phyloP scores from a whole-genome alignment of 768 basidiomycete genomes.

The Sarcomyxa edulis region DNA sequence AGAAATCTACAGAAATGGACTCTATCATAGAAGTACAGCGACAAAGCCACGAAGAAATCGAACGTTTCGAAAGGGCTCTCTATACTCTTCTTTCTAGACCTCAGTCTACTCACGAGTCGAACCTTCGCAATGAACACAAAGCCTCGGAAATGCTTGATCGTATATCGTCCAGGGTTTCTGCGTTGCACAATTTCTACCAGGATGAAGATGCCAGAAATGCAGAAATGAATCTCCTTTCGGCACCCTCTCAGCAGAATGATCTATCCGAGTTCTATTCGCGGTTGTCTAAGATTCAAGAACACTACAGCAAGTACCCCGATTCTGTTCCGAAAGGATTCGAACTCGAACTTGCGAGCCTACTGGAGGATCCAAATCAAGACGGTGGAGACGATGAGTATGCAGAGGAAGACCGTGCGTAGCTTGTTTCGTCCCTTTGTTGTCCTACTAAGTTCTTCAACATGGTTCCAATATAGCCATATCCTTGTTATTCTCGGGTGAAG shows the following conservation, averaged over 20 bases:
- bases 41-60: conserved; percentile 93
- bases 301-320: conserved; percentile 95
- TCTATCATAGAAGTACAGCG: conserved; percentile 91
- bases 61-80: conserved; percentile 84
- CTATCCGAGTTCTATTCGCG: conserved; percentile 94
- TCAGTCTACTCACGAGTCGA: conserved; percentile 54
- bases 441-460: conserved; percentile 5
- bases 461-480: conserved; percentile 52
- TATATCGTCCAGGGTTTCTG: conserved; percentile 60
- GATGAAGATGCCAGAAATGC: conserved; percentile 68
- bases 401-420: conserved; percentile 79
- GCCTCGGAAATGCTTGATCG: conserved; percentile 87
- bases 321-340: conserved; percentile 76
- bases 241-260: conserved; percentile 57
- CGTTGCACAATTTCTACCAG: conserved; percentile 69
- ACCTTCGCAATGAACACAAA: conserved; percentile 79
- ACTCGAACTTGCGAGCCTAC: conserved; percentile 73
- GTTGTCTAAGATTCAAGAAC: conserved; percentile 93
- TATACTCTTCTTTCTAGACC: conserved; percentile 76
- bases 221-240: conserved; percentile 63
- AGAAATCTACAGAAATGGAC: conserved; percentile 59
- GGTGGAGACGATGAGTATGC: conserved; percentile 68
- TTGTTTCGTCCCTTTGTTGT: conserved; percentile 4
- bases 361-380: conserved; percentile 73
- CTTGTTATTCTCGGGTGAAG: conserved; percentile 92